Evolutionary conservation across 805 yeast genomes (phyloP).

Genomic region (Isabelozyma pseudorhagii): DNA sequence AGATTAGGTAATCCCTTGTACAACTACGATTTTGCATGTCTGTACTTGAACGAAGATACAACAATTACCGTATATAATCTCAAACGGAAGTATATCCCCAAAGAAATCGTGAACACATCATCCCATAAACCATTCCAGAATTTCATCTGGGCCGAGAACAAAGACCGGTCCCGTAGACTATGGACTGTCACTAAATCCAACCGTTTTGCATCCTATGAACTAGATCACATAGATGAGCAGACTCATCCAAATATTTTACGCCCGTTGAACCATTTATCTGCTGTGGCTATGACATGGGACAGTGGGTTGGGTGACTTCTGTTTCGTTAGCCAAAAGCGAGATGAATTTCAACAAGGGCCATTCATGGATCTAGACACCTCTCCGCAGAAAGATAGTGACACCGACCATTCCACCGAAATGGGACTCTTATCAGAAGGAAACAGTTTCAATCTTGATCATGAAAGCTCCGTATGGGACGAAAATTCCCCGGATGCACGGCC

Average conservation of each 20-base stretch:
- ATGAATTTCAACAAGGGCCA: conserved; percentile 33
- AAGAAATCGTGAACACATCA: conserved; percentile 56
- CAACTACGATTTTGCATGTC: conserved; percentile 69
- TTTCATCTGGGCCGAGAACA: conserved; percentile 38
- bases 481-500: background rate
- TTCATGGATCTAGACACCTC: background rate
- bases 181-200: conserved; percentile 43
- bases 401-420: background rate
- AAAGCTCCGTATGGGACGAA: background rate
- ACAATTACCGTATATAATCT: conserved; percentile 68
- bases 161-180: conserved; percentile 17
- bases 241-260: conserved; percentile 21
- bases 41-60: conserved; percentile 70
- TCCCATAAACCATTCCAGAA: conserved; percentile 41
- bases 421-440: background rate
- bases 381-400: background rate
- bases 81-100: conserved; percentile 70
- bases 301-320: conserved; percentile 45
- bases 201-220: conserved; percentile 31
- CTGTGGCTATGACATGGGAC: conserved; percentile 59
- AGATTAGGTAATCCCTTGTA: conserved; percentile 28
- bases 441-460: no score
- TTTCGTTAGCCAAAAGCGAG: conserved; percentile 49
- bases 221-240: conserved; percentile 16
- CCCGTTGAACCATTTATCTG: conserved; percentile 50